Evolutionary conservation across 1,284 basidiomycete species (phyloP).

Genomic region (Singerocomus rubriflavus): DNA sequence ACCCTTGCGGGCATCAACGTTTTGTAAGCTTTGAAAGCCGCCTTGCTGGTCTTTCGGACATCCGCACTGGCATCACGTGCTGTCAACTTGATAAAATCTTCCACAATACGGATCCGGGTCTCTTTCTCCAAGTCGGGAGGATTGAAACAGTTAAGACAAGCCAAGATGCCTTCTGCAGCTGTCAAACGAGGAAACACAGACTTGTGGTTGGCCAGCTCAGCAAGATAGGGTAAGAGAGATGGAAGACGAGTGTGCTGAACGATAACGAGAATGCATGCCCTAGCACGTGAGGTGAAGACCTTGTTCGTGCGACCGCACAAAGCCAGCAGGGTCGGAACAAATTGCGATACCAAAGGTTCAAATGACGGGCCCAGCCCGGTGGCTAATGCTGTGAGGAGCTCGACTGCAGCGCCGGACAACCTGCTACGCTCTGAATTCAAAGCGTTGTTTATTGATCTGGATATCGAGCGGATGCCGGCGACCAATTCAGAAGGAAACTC

Average conservation of each 20-base stretch:
- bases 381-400: constrained; percentile 57
- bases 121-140: constrained; percentile 73
- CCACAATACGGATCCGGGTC: constrained; percentile 59
- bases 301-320: constrained; percentile 81
- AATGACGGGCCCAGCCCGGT: constrained; percentile 60
- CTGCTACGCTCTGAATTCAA: constrained; percentile 76
- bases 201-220: constrained; percentile 64
- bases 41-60: constrained; percentile 64
- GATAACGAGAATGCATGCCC: constrained; percentile 55
- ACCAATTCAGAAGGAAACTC: constrained; percentile 57
- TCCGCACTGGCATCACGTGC: constrained; percentile 77
- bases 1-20: constrained; percentile 65
- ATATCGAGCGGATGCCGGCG: constrained; percentile 49
- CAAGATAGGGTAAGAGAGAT: constrained; percentile 59
- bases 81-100: constrained; percentile 63
- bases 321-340: constrained; percentile 65
- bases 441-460: constrained; percentile 55
- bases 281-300: constrained; percentile 68
- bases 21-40: constrained; percentile 75
- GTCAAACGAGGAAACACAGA: constrained; percentile 60
- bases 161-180: constrained; percentile 60
- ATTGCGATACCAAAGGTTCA: constrained; percentile 64
- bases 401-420: constrained; percentile 70
- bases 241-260: constrained; percentile 72
- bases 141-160: constrained; percentile 70